Conservation (phyloP, 176 grass and related monocot species). For the Poa pratensis region DNA sequence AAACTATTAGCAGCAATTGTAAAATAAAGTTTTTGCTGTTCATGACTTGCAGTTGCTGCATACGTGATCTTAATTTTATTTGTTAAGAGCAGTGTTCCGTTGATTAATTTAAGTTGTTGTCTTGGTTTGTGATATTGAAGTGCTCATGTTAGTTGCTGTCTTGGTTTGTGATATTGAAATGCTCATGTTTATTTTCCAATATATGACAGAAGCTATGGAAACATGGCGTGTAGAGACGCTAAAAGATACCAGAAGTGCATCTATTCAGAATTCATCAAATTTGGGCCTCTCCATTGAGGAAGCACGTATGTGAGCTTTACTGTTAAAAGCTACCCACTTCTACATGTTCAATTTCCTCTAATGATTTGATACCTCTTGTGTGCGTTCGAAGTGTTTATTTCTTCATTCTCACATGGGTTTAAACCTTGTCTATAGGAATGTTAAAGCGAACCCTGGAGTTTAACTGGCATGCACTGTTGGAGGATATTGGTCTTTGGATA, state of each 20-base stretch:
- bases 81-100: neutral
- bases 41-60: constrained; percentile 21
- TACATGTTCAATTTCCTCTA: neutral
- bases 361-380: neutral
- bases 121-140: neutral
- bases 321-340: constrained; percentile 7
- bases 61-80: constrained; percentile 16
- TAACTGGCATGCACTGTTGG: constrained; percentile 72
- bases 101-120: neutral
- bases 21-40: neutral
- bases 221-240: constrained; percentile 79
- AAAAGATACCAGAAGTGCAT: constrained; percentile 57
- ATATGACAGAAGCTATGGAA: constrained; percentile 65
- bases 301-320: constrained; percentile 59
- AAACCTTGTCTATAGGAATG: constrained; percentile 52
- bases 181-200: constrained; percentile 19
- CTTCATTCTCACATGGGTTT: constrained; percentile 11
- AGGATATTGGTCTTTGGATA: constrained; percentile 84
- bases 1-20: neutral
- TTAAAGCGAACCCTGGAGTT: constrained; percentile 68
- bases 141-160: neutral
- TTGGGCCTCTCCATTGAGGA: constrained; percentile 57
- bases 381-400: neutral
- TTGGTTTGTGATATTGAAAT: neutral
- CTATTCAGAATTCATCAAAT: constrained; percentile 53